A percentile compares a stretch with the other conserved stretches of the same genome.
phyloP scores from a whole-genome alignment of 2,329 filamentous ascomycete species.

The Basipetospora chlamydospora region DNA sequence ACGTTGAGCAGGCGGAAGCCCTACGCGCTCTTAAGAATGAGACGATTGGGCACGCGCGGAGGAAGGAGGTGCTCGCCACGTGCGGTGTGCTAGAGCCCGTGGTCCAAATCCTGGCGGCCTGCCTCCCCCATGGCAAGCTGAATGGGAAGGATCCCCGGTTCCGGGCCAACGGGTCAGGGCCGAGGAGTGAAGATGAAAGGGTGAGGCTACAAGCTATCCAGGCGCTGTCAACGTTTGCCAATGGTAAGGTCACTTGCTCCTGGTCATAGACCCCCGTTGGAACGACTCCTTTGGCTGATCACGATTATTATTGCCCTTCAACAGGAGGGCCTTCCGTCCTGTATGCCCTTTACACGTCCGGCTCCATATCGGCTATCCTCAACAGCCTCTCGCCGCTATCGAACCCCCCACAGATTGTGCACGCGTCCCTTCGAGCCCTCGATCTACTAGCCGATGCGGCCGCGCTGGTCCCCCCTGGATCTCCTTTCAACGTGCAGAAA shows the following conservation, averaged over 20 bases:
- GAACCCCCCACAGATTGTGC: conserved; percentile 50
- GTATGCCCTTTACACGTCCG: conserved; percentile 53
- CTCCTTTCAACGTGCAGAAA: conserved; percentile 13
- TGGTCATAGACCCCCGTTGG: background rate
- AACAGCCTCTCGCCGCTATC: conserved; percentile 51
- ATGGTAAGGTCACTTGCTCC: conserved; percentile 37
- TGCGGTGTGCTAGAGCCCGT: conserved; percentile 52
- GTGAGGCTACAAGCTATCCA: conserved; percentile 67
- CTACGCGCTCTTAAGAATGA: conserved; percentile 75
- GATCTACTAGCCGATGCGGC: conserved; percentile 56
- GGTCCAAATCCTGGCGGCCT: conserved; percentile 28
- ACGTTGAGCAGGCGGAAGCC: conserved; percentile 39
- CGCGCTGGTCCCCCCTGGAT: conserved; percentile 28
- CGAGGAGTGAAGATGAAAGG: conserved; percentile 42
- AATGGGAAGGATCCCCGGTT: conserved; percentile 25
- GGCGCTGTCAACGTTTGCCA: conserved; percentile 71
- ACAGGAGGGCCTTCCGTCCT: conserved; percentile 67
- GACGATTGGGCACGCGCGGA: conserved; percentile 72
- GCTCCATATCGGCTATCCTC: conserved; percentile 55
- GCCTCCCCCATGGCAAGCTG: conserved; percentile 17
- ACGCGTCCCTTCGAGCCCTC: conserved; percentile 61
- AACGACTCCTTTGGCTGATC: background rate
- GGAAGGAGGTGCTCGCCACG: conserved; percentile 66
- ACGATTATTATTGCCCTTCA: background rate
- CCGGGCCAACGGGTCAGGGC: conserved; percentile 16